These are phyloP conservation scores for Creolimax fragrantissima DNA, from an alignment of 78 protist species.

Conservation along the genomic window DNA sequence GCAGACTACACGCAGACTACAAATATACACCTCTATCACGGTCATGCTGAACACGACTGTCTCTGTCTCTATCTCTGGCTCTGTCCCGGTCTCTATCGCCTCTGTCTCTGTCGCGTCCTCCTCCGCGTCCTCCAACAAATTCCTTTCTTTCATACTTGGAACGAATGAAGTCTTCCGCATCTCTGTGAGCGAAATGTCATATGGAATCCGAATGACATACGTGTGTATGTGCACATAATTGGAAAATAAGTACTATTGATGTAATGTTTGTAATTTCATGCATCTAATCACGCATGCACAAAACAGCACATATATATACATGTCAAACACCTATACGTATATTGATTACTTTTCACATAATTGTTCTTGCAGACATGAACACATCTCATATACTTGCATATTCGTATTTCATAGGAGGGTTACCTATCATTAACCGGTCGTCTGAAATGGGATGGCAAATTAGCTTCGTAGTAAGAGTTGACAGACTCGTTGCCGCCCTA, in stretches of 20 bases:
- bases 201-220: neutral
- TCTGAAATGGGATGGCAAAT: neutral
- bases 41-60: neutral
- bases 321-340: neutral
- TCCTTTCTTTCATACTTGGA: conserved; percentile 20
- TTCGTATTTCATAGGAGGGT: neutral
- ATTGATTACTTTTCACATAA: neutral
- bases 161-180: conserved; percentile 13
- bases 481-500: neutral
- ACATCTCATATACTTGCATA: neutral
- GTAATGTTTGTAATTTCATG: neutral
- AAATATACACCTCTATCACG: neutral
- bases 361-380: neutral
- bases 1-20: neutral
- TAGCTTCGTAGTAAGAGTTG: neutral
- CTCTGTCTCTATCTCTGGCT: neutral
- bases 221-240: neutral
- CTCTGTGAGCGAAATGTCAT: neutral
- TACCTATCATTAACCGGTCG: neutral
- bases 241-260: no score
- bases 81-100: neutral
- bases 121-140: neutral
- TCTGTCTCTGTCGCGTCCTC: neutral
- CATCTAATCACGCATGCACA: no score
- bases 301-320: neutral